Evolutionary conservation across 805 yeast genomes (phyloP).

Genomic region (Candida maltosa): DNA sequence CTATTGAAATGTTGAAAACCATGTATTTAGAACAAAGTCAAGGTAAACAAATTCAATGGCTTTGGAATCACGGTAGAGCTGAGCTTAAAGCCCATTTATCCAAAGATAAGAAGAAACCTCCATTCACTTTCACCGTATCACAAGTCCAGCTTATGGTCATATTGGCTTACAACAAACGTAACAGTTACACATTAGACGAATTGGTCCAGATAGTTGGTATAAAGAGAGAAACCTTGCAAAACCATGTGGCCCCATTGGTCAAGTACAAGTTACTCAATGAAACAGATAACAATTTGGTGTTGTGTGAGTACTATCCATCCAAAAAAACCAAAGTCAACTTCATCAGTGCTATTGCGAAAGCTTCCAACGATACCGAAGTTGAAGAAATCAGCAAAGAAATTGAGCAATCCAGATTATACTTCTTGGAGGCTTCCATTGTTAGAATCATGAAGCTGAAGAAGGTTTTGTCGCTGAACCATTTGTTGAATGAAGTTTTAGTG

Average conservation of each 20-base stretch:
- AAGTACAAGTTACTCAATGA: slow-evolving; percentile 74
- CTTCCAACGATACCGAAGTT: slow-evolving; percentile 58
- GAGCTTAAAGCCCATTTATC: slow-evolving; percentile 86
- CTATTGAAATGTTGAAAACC: slow-evolving; percentile 64
- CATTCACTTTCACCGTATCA: slow-evolving; percentile 77
- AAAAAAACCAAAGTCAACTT: slow-evolving; percentile 83
- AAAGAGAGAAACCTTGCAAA: slow-evolving; percentile 60
- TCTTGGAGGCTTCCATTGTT: slow-evolving; percentile 89
- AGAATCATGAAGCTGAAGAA: slow-evolving; percentile 95
- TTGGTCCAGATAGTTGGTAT: slow-evolving; percentile 68
- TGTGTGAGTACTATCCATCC: slow-evolving; percentile 80
- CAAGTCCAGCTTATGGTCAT: slow-evolving; percentile 85
- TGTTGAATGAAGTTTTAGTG: slow-evolving; percentile 83
- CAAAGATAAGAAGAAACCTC: slow-evolving; percentile 75
- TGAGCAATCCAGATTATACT: slow-evolving; percentile 80
- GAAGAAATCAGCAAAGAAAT: slow-evolving; percentile 78
- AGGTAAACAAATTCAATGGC: slow-evolving; percentile 91
- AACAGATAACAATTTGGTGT: slow-evolving; percentile 51
- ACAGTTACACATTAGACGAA: slow-evolving; percentile 55
- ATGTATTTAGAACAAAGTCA: slow-evolving; percentile 73
- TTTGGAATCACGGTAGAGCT: slow-evolving; percentile 91
- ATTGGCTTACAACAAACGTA: slow-evolving; percentile 74
- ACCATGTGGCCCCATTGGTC: slow-evolving; percentile 75
- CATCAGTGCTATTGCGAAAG: slow-evolving; percentile 55
- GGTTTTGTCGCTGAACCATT: slow-evolving; percentile 68